These are phyloP conservation scores for Backusella morwellensis DNA, from an alignment of 192 early-diverging fungal species.

Conservation along the genomic window DNA sequence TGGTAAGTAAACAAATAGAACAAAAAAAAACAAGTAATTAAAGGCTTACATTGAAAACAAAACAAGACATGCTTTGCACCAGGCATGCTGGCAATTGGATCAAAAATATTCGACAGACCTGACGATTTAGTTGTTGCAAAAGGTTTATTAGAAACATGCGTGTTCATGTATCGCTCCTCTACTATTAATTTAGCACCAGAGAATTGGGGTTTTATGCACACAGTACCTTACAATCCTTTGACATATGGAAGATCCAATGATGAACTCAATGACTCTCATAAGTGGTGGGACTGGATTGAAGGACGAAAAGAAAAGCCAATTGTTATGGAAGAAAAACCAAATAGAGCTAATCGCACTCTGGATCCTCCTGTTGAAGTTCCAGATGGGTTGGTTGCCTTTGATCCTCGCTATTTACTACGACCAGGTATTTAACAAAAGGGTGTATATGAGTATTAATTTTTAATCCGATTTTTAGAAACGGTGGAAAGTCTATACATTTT, in stretches of 20 bases:
- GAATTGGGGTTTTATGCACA: conserved; percentile 18
- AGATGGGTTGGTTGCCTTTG: background rate
- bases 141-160: conserved; percentile 40
- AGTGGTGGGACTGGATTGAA: background rate
- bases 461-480: conserved; percentile 44
- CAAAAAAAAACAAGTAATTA: background rate
- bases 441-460: background rate
- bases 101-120: conserved; percentile 44
- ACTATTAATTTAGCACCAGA: conserved; percentile 46
- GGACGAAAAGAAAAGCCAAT: background rate
- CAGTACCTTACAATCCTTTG: background rate
- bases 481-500: conserved; percentile 71
- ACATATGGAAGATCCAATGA: conserved; percentile 5
- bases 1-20: conserved; percentile 16
- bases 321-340: background rate
- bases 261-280: background rate
- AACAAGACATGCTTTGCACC: conserved; percentile 46
- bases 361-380: background rate
- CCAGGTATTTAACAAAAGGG: background rate
- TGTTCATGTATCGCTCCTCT: conserved; percentile 35
- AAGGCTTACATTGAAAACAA: background rate
- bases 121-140: conserved; percentile 41
- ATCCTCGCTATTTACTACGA: conserved; percentile 2
- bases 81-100: conserved; percentile 48
- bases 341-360: background rate